Evolutionary conservation across 352 stramenopile genomes (phyloP), one percentile per base, ranked within the genome.

Genomic region (Halophytophthora batemanensis): DNA sequence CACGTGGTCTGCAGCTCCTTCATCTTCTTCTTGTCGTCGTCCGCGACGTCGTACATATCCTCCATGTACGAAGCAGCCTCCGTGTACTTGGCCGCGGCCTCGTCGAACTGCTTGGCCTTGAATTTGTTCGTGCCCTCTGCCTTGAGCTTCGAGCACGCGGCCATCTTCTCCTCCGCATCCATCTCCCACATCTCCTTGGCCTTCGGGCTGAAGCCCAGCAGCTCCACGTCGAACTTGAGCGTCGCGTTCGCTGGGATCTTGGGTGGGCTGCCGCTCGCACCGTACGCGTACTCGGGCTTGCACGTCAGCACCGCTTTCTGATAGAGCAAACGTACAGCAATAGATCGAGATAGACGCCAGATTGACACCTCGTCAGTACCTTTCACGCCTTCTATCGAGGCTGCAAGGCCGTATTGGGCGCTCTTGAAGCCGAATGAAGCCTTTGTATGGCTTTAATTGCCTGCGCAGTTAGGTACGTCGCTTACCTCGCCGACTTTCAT

Each of bases 181-280:
- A 95, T 93, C 51, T 98, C 89, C 90, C 89, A 98, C 62, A 93
- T 88, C 66, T 98, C 86, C 66, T 98, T 98, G 33, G 91, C 86
- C 70, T 98, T 98, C 45, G 96, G 88, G 45, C 82, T 80, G 66
- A 98, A 98, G 40, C 82, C 88, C 22, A 98, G 61, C 42, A 98
- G 66, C 71, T 98, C 95, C 8, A 98, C 93, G 42, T 98, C 95
- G 68, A 98, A 98, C 62, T 96, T 88, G 15, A 98, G 69, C 47
- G 86, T 96, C 6, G 94, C 87, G 46, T 96, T 93, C n/a, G 79
- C 65, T 7, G 95, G 95, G 57, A 98, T 98, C 64, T 97, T 98
- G 0, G 92, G 93, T 25, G 92, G 93, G 47, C 74, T 95, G 34
- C 90, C 90, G 36, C 56, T 82, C 43, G 80, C 81, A 15, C 95